Evolutionary conservation across 176 grass and related monocot species (phyloP).

Genomic region (Thinopyrum elongatum): DNA sequence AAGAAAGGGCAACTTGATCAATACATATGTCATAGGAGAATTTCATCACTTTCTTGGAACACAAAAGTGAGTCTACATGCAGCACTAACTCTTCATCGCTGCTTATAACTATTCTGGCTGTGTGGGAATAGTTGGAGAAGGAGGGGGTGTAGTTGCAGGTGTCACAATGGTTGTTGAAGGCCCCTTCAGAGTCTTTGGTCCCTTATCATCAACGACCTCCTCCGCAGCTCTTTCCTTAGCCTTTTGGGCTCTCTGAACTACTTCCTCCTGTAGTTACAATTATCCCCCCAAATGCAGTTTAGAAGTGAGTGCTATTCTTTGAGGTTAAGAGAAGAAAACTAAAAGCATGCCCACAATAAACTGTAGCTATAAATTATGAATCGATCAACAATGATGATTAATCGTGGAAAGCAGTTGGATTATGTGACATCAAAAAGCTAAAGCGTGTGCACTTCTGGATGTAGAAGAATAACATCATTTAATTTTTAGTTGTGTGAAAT

Average conservation of each 20-base stretch:
- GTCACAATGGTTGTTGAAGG: conserved; percentile 35
- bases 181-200: conserved; percentile 32
- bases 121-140: conserved; percentile 32
- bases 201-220: conserved; percentile 55
- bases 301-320: background rate
- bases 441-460: background rate
- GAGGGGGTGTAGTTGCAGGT: background rate
- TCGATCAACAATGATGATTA: background rate
- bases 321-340: background rate
- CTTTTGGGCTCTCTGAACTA: conserved; percentile 83
- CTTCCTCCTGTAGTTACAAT: conserved; percentile 70
- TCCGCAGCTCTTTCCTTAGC: conserved; percentile 83
- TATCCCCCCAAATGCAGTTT: background rate
- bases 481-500: background rate
- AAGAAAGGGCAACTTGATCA: background rate
- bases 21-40: conserved; percentile 28
- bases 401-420: background rate
- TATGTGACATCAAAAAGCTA: background rate
- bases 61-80: conserved; percentile 22
- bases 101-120: conserved; percentile 42
- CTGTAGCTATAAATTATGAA: background rate
- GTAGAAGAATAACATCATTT: background rate
- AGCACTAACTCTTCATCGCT: conserved; percentile 35
- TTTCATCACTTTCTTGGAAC: conserved; percentile 4
- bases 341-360: background rate